phyloP scores from a whole-genome alignment of 768 basidiomycete genomes.

The Lactarius quietus region DNA sequence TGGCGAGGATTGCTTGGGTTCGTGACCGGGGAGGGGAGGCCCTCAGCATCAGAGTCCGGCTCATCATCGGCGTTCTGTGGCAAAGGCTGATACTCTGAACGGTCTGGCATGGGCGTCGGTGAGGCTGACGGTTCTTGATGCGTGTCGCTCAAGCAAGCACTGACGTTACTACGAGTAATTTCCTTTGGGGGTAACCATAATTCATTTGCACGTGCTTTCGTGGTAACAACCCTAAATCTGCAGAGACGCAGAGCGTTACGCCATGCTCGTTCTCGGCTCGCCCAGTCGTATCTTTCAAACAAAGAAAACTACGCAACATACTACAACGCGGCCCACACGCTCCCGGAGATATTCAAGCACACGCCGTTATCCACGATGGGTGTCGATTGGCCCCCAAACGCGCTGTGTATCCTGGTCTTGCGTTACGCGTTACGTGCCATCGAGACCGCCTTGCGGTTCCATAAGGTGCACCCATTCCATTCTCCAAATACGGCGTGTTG shows the following conservation, averaged over 20 bases:
- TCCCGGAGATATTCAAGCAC: not conserved
- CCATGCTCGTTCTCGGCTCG: too few species aligned
- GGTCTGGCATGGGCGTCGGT: slow-evolving; percentile 45
- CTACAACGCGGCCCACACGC: not conserved
- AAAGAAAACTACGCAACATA: too few species aligned
- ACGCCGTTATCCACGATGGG: too few species aligned
- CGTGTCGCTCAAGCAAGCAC: not conserved
- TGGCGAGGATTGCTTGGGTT: slow-evolving; percentile 13
- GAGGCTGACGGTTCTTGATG: not conserved
- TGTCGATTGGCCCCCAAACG: too few species aligned
- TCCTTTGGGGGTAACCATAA: not conserved
- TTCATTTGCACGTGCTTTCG: slow-evolving; percentile 4
- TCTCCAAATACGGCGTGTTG: too few species aligned
- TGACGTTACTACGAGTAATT: not conserved
- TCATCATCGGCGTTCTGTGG: slow-evolving; percentile 42
- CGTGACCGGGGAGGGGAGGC: slow-evolving; percentile 30
- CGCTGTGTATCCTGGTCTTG: too few species aligned
- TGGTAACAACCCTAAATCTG: not conserved
- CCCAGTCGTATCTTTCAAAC: too few species aligned
- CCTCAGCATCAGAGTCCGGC: slow-evolving; percentile 33
- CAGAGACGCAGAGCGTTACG: too few species aligned
- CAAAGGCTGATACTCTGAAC: slow-evolving; percentile 46
- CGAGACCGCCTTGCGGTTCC: not conserved
- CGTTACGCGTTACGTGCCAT: not conserved
- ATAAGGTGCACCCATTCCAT: too few species aligned